phyloP scores from a whole-genome alignment of 2,329 filamentous ascomycete genomes.

The Claviceps fusiformis region DNA sequence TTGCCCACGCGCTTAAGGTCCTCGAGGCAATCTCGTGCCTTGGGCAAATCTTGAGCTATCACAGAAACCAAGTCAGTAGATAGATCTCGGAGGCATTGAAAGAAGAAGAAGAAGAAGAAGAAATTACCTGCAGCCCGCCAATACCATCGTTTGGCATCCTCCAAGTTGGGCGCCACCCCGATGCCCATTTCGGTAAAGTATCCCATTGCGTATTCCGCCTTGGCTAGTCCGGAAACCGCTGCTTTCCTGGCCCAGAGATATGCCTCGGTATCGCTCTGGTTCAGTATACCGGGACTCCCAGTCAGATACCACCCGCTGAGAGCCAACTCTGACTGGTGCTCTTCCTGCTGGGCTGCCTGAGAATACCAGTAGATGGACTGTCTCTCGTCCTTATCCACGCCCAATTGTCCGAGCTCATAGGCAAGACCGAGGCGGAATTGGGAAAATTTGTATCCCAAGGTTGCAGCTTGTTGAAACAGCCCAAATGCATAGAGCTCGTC shows the following conservation, averaged over 20 bases:
- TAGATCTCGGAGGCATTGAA: background rate
- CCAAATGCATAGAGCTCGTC: constrained; percentile 73
- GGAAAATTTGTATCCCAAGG: constrained; percentile 87
- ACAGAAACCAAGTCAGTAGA: background rate
- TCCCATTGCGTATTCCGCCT: constrained; percentile 94
- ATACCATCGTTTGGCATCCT: constrained; percentile 97
- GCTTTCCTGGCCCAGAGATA: constrained; percentile 96
- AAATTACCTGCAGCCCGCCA: constrained; percentile 77
- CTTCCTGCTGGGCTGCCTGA: constrained; percentile 76
- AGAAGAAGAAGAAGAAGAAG: background rate
- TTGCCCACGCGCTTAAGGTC: constrained; percentile 74
- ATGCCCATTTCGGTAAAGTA: constrained; percentile 96
- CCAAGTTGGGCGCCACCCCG: constrained; percentile 69
- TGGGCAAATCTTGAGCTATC: constrained; percentile 82
- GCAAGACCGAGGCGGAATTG: constrained; percentile 81
- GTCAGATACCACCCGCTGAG: constrained; percentile 92
- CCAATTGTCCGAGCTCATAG: constrained; percentile 79
- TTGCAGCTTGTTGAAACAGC: constrained; percentile 73
- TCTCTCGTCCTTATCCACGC: constrained; percentile 68
- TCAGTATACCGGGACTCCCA: constrained; percentile 71
- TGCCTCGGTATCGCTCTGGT: constrained; percentile 88
- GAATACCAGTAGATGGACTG: constrained; percentile 91
- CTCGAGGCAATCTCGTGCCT: constrained; percentile 82
- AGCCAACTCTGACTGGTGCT: constrained; percentile 82
- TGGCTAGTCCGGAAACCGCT: constrained; percentile 72